These are phyloP conservation scores for Chondrostereum purpureum DNA, from an alignment of 1,284 basidiomycete genomes.

Conservation along the genomic window DNA sequence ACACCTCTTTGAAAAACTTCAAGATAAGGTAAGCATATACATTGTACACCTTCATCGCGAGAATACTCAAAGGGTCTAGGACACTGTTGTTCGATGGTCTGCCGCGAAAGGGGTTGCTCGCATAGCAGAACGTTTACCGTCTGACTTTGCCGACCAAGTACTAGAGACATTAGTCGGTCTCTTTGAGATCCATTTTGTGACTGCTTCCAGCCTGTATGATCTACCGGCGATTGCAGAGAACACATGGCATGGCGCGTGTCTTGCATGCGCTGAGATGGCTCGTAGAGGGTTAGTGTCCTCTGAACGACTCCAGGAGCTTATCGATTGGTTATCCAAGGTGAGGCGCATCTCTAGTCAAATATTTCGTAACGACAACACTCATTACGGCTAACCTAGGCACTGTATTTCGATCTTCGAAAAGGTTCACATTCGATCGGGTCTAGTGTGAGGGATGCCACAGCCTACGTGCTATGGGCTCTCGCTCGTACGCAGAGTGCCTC, in stretches of 20 bases:
- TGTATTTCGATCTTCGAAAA: slow-evolving; percentile 89
- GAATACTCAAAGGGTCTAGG: no score
- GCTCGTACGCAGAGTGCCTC: slow-evolving; percentile 69
- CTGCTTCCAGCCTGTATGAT: slow-evolving; percentile 58
- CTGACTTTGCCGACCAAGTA: slow-evolving; percentile 73
- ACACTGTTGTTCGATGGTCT: slow-evolving; percentile 93
- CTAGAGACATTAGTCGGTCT: slow-evolving; percentile 69
- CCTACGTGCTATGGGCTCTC: slow-evolving; percentile 94
- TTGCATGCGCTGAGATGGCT: slow-evolving; percentile 90
- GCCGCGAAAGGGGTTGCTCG: slow-evolving; percentile 91
- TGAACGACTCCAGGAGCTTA: slow-evolving; percentile 52
- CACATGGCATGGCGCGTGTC: slow-evolving; percentile 93
- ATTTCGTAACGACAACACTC: slow-evolving; percentile 10
- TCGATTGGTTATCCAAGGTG: slow-evolving; percentile 79
- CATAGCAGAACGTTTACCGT: slow-evolving; percentile 75
- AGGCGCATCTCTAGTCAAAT: slow-evolving; percentile 16
- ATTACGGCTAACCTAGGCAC: slow-evolving; percentile 49
- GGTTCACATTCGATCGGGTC: slow-evolving; percentile 91
- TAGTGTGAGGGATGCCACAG: slow-evolving; percentile 90
- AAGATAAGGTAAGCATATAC: slow-evolving; percentile 86
- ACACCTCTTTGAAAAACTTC: slow-evolving; percentile 67
- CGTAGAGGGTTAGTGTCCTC: slow-evolving; percentile 68
- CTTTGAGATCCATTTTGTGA: slow-evolving; percentile 63
- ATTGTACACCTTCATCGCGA: no score
- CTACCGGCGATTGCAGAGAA: slow-evolving; percentile 73